Conservation (phyloP, 164 flowering plant genomes). For the Macadamia integrifolia region DNA sequence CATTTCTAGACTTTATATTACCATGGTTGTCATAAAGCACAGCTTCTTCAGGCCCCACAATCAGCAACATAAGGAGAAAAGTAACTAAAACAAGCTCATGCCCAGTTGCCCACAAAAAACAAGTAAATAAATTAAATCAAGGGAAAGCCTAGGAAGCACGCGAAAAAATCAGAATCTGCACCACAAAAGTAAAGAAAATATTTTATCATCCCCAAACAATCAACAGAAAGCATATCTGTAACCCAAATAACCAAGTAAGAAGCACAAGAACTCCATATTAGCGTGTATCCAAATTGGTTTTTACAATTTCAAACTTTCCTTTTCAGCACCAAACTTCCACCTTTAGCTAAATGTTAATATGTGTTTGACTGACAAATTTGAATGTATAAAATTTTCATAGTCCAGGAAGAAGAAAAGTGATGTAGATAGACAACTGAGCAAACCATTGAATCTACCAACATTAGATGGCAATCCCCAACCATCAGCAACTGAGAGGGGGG, state of each 20-base stretch:
- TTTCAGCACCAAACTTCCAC: background rate
- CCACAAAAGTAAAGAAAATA: background rate
- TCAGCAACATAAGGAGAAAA: no score
- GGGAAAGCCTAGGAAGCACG: background rate
- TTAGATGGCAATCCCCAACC: background rate
- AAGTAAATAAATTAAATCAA: background rate
- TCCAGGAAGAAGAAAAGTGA: background rate
- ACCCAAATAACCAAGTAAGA: background rate
- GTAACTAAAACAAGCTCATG: no score
- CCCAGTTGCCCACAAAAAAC: no score
- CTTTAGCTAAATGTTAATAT: background rate
- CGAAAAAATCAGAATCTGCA: no score
- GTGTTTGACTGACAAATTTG: background rate
- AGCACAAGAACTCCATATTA: background rate
- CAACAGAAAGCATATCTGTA: background rate
- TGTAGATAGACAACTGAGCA: background rate
- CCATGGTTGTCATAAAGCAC: background rate
- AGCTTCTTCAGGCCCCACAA: background rate
- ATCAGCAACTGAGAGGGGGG: background rate
- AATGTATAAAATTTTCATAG: no score
- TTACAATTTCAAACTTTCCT: background rate
- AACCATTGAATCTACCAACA: background rate
- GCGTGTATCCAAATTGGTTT: background rate
- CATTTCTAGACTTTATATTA: background rate
- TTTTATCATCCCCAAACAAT: background rate